phyloP scores from a whole-genome alignment of 2,329 filamentous ascomycete species.

The Clonostachys chloroleuca region DNA sequence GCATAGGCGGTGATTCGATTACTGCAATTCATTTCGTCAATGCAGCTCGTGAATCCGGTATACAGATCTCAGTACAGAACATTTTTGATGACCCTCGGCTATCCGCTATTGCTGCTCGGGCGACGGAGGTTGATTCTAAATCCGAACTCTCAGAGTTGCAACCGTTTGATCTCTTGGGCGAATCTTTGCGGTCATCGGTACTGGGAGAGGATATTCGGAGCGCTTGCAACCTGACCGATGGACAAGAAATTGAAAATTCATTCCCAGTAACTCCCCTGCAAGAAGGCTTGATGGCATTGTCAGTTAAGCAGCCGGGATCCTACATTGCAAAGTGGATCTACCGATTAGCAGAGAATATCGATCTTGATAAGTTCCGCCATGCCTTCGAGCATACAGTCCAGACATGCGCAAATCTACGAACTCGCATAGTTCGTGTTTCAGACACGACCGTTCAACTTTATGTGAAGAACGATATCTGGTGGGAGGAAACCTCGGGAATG shows the following conservation, averaged over 20 bases:
- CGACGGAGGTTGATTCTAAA: not conserved
- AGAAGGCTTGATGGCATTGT: constrained; percentile 29
- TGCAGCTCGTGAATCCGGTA: constrained; percentile 21
- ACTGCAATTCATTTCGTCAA: constrained; percentile 38
- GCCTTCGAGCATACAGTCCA: constrained; percentile 14
- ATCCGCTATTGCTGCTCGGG: constrained; percentile 29
- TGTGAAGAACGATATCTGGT: not conserved
- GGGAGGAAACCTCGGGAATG: not conserved
- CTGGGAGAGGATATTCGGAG: not conserved
- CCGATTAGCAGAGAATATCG: constrained; percentile 8
- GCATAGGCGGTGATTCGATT: constrained; percentile 38
- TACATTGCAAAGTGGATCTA: constrained; percentile 26
- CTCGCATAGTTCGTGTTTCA: constrained; percentile 2
- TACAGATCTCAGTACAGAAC: constrained; percentile 30
- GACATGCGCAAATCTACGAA: constrained; percentile 4
- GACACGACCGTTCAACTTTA: not conserved
- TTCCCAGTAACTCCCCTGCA: constrained; percentile 35
- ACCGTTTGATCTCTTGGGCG: not conserved
- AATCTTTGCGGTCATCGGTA: not conserved
- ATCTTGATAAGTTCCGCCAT: constrained; percentile 13
- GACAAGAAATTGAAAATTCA: constrained; percentile 15
- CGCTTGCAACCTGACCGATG: not conserved
- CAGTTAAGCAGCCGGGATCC: constrained; percentile 22
- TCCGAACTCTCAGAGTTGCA: not conserved
- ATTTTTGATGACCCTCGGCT: constrained; percentile 33